phyloP scores from a whole-genome alignment of 768 basidiomycete genomes.

The Psilocybe cubensis region DNA sequence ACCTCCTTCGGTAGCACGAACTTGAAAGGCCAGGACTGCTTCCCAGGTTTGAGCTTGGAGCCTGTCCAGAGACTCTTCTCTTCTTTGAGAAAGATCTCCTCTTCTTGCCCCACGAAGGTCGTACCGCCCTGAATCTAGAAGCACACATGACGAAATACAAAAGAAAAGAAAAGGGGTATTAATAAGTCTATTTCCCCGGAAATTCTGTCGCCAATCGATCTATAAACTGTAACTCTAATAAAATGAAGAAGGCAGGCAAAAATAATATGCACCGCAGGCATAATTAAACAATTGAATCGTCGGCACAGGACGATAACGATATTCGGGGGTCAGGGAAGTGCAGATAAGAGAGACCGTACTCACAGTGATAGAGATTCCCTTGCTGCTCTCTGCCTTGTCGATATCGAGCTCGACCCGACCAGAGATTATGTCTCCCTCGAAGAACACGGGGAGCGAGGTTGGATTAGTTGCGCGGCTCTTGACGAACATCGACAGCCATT shows the following conservation, averaged over 20 bases:
- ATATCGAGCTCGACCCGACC: constrained; percentile 57
- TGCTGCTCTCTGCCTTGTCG: constrained; percentile 50
- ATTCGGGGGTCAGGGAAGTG: not conserved
- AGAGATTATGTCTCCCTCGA: constrained; percentile 50
- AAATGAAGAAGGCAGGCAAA: not conserved
- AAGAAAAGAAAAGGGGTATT: not conserved
- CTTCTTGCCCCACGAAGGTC: constrained; percentile 60
- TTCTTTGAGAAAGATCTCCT: constrained; percentile 47
- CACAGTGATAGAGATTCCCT: constrained; percentile 51
- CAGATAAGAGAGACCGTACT: constrained; percentile 24
- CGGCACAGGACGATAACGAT: not conserved
- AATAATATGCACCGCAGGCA: not conserved
- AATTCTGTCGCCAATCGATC: not conserved
- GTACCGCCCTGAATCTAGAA: constrained; percentile 48
- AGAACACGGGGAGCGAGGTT: constrained; percentile 46
- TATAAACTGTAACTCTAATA: not conserved
- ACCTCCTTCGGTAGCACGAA: constrained; percentile 50
- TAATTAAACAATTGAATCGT: too few relatives aligned
- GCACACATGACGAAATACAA: not conserved
- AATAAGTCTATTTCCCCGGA: not conserved
- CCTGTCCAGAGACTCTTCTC: constrained; percentile 46
- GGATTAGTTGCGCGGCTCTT: constrained; percentile 47
- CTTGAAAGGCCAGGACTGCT: constrained; percentile 50
- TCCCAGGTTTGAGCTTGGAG: constrained; percentile 47
- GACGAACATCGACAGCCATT: constrained; percentile 54